Evolutionary conservation across 1,284 basidiomycete species (phyloP), one percentile per base, ranked within the genome.

Genomic region (Leccinum subrobustum): DNA sequence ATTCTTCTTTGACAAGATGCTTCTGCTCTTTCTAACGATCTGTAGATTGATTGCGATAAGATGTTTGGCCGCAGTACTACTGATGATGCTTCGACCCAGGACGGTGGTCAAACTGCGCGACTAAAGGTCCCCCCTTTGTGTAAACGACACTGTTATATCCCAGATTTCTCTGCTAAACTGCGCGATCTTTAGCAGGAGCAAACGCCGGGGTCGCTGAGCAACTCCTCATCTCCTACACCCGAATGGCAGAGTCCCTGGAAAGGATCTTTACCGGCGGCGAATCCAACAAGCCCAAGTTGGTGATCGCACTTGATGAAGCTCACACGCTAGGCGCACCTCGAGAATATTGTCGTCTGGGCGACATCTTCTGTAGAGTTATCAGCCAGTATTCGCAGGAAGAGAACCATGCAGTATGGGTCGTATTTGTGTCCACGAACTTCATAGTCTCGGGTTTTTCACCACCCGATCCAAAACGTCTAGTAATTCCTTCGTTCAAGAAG

Each of bases 371-470:
- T 39, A 55, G 47, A 4, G 56, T 56, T 2, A 42, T 64, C 0
- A 64, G 44, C 6, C 8, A 14, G 4, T 67, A 61, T 50, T 57
- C 62, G 0, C 54, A 62, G 44, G 12, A 25, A 1, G 1, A 16
- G 4, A 44, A 31, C 2, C 44, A 65, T 35, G 56, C 57, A 0
- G 37, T 65, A 3, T 65, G 65, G 65, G 57, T 63, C 0, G 57
- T 58, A 11, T 67, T 67, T 11, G 58, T 60, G 1, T 66, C 60
- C 1, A 65, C 65, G 0, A 63, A 58, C n/a, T 58, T 66, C 11
- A 57, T 47, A 12, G 54, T 67, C 3, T 25, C 55, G 0, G 33
- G 64, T 20, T 62, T 65, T 31, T 59, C 57, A 0, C 62, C 55
- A 0, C 65, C 57, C 3, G 57, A 58, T 18, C 18, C 29, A 39